Base-by-base conservation (phyloP, 768 basidiomycete genomes). In the Russula virescens region DNA sequence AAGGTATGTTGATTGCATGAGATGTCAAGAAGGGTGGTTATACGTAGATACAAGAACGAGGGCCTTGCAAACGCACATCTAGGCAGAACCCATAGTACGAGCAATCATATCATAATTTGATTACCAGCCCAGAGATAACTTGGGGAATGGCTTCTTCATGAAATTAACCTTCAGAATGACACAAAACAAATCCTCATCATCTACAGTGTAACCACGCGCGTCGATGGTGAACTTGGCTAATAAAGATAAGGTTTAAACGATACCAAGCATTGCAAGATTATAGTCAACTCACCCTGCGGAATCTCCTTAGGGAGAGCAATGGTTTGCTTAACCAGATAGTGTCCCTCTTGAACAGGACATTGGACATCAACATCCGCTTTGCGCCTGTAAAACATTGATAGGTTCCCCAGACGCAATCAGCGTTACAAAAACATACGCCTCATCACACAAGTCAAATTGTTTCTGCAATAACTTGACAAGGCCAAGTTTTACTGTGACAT, bases 401-500 rank as follows among this genome's bases (percentile, higher is more conserved):
- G 10, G 45, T 43, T 13, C 14, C 43, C 26, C 54, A 45, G 35
- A 49, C 18, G 46, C n/a, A 18, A 54, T 18, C 14, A 45, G 43
- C 50, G 5, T 14, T 10, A 21, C 13, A 21, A 26, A 53, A 21
- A 83, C 94, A 70, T 78, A 97, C 91, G 94, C 94, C 75, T 98
- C 95, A 63, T 95, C 81, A 72, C 96, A 98, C 35, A 98, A 75
- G 67, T 98, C 92, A 68, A 98, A 96, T 19, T 67, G 71, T 77
- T 91, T 97, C 49, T 78, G 74, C 35, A 98, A 76, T n/a, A 98
- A 72, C 77, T 92, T 97, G 71, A 99, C 83, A 31, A 92, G 76
- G 26, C 97, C 97, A n/a, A 98, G 79, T 74, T 98, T 98, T 60
- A 99, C 96, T 1, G 76, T 75, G 5, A 99, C 94, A 67, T 95